Conservation (phyloP, 129 eudicot species). For the Centella asiatica region DNA sequence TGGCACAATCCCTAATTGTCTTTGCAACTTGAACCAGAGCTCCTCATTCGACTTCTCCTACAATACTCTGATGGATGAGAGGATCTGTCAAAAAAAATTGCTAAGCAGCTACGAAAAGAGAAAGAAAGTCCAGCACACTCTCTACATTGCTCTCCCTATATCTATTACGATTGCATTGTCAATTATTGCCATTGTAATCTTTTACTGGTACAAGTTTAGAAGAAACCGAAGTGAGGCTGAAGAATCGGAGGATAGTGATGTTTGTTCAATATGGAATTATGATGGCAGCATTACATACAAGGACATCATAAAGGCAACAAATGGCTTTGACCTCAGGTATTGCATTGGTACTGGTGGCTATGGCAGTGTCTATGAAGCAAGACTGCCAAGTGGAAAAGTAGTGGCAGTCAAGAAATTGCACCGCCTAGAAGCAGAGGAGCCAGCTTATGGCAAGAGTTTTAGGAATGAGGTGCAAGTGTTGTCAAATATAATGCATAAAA, state of each 20-base stretch:
- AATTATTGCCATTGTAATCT: background rate
- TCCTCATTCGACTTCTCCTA: no score
- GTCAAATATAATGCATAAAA: no score
- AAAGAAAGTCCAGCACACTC: background rate
- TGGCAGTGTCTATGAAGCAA: background rate
- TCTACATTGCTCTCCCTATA: conserved; percentile 5
- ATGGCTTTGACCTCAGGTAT: background rate
- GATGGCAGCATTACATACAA: background rate
- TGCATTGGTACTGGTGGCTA: background rate
- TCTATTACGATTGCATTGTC: background rate
- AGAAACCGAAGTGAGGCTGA: background rate
- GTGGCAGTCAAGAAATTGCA: conserved; percentile 3
- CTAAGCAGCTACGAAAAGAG: no score
- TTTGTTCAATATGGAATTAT: conserved; percentile 2
- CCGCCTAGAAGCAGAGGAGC: background rate
- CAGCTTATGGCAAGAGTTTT: background rate
- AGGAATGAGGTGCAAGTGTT: conserved; percentile 1
- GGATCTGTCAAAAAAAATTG: no score
- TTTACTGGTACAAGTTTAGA: background rate
- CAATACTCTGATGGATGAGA: no score
- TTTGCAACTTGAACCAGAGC: no score
- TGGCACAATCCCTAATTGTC: background rate
- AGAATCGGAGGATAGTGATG: background rate
- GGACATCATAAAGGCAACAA: conserved; percentile 3
- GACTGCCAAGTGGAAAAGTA: background rate